Conservation (phyloP, 345 rosid genomes). For the Heritiera fomes region DNA sequence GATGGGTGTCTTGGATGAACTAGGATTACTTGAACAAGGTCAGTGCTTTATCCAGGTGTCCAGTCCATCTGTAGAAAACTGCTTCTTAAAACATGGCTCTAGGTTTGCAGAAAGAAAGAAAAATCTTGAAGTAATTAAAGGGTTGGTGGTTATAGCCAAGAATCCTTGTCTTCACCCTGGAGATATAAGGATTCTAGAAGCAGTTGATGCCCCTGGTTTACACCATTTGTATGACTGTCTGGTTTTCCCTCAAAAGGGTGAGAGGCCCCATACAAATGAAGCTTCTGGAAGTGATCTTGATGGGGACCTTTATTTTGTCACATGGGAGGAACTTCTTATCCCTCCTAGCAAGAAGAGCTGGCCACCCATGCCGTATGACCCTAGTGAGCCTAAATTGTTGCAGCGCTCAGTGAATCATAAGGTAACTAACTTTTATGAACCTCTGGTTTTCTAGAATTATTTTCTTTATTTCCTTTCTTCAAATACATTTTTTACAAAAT, state of each 20-base stretch:
- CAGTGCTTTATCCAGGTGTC: slow-evolving; percentile 93
- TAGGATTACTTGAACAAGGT: slow-evolving; percentile 77
- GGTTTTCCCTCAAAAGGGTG: slow-evolving; percentile 91
- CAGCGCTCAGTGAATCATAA: slow-evolving; percentile 50
- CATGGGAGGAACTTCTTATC: slow-evolving; percentile 90
- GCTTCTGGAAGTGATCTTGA: slow-evolving; percentile 99
- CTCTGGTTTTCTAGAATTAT: neutral
- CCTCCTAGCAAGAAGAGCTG: slow-evolving; percentile 77
- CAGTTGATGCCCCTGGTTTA: slow-evolving; percentile 73
- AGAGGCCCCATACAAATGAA: slow-evolving; percentile 83
- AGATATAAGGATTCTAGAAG: slow-evolving; percentile 84
- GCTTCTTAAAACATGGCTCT: slow-evolving; percentile 81
- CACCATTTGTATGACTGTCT: slow-evolving; percentile 82
- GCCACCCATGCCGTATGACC: slow-evolving; percentile 66
- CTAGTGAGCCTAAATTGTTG: slow-evolving; percentile 36
- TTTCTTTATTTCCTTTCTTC: neutral
- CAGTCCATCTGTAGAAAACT: slow-evolving; percentile 61
- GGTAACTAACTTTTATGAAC: slow-evolving; percentile 41
- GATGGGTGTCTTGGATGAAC: slow-evolving; percentile 92
- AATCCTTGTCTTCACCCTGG: slow-evolving; percentile 98
- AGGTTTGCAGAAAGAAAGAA: slow-evolving; percentile 54
- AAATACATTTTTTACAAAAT: neutral
- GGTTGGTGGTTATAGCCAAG: slow-evolving; percentile 74
- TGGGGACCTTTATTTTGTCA: slow-evolving; percentile 85
- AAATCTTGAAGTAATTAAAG: slow-evolving; percentile 58